These are phyloP conservation scores for Lomentospora prolificans DNA, from an alignment of 2,329 filamentous ascomycete species.

Conservation along the genomic window DNA sequence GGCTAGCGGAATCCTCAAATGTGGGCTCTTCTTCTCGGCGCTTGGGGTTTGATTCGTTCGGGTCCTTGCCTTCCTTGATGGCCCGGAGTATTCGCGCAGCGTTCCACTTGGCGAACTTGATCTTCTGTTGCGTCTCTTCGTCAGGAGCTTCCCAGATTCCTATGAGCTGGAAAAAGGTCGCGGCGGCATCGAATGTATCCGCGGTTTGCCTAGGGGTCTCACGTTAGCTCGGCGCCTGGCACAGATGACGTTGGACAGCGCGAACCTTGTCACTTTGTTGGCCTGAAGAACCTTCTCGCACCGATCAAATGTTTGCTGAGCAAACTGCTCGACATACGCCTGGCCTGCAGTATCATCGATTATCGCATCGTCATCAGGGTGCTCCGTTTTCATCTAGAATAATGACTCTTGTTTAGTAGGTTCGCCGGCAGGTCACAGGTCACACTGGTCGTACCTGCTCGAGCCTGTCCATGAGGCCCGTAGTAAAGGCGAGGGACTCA, in stretches of 20 bases:
- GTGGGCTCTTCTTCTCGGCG: slow-evolving; percentile 37
- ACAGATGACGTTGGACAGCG: too few species aligned
- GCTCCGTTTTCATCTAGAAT: slow-evolving; percentile 65
- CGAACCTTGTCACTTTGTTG: slow-evolving; percentile 76
- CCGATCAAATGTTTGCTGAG: slow-evolving; percentile 73
- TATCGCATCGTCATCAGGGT: slow-evolving; percentile 72
- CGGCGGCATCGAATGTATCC: slow-evolving; percentile 85
- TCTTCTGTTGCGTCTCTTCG: slow-evolving; percentile 69
- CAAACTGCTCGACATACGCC: slow-evolving; percentile 92
- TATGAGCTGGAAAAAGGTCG: slow-evolving; percentile 82
- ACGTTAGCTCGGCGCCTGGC: too few species aligned
- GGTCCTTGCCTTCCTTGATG: slow-evolving; percentile 81
- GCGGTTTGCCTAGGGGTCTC: slow-evolving; percentile 62
- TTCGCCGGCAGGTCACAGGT: too few species aligned
- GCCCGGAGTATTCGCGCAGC: slow-evolving; percentile 84
- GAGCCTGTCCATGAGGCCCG: slow-evolving; percentile 78
- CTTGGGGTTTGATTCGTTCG: slow-evolving; percentile 80
- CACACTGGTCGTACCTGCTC: slow-evolving; percentile 67
- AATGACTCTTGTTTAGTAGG: too few species aligned
- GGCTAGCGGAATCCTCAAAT: slow-evolving; percentile 54
- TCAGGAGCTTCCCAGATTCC: slow-evolving; percentile 75
- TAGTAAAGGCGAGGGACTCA: slow-evolving; percentile 73
- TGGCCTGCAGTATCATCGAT: slow-evolving; percentile 77
- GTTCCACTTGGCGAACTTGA: slow-evolving; percentile 96
- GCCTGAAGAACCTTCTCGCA: slow-evolving; percentile 74